A percentile compares a stretch with the other conserved stretches of the same genome.
phyloP scores from a whole-genome alignment of 331 rosid species.

The Malus hybrid region DNA sequence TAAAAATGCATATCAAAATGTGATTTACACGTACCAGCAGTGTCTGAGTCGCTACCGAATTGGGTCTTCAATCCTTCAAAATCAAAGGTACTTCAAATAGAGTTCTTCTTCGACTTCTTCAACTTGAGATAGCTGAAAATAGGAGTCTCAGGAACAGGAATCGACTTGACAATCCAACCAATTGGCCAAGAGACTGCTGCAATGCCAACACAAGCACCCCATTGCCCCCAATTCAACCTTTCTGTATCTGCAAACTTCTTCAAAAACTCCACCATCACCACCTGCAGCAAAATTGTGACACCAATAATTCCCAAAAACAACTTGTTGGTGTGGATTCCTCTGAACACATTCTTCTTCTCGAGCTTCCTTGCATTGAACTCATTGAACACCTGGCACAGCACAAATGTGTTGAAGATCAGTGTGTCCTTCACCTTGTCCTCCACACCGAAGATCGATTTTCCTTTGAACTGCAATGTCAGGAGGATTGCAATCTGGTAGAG shows the following conservation, averaged over 20 bases:
- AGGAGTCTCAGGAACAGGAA: conserved; percentile 17
- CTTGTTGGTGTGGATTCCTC: conserved; percentile 20
- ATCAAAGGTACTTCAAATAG: not conserved
- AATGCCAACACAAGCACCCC: conserved; percentile 11
- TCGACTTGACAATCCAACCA: conserved; percentile 21
- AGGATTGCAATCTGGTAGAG: conserved; percentile 40
- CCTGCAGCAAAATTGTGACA: conserved; percentile 17
- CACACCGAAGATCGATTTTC: conserved; percentile 36
- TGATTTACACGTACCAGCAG: not conserved
- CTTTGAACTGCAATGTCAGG: conserved; percentile 37
- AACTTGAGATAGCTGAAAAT: conserved; percentile 2
- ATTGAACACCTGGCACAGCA: conserved; percentile 29
- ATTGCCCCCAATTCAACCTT: conserved; percentile 22
- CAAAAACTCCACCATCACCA: conserved; percentile 24
- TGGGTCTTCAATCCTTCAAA: not conserved
- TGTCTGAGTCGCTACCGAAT: no score
- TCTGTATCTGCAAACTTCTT: conserved; percentile 25
- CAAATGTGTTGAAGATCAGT: conserved; percentile 25
- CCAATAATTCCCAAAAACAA: conserved; percentile 17
- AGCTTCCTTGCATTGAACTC: not conserved
- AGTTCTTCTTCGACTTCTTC: not conserved
- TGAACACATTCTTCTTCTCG: conserved; percentile 29
- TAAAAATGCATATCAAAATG: not conserved
- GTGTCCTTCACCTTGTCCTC: conserved; percentile 18
- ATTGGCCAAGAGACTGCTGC: conserved; percentile 24